A percentile compares a stretch with the other conserved stretches of the same genome.
phyloP scores from a whole-genome alignment of 108 stramenopile genomes.

The Mediolabrus comicus region DNA sequence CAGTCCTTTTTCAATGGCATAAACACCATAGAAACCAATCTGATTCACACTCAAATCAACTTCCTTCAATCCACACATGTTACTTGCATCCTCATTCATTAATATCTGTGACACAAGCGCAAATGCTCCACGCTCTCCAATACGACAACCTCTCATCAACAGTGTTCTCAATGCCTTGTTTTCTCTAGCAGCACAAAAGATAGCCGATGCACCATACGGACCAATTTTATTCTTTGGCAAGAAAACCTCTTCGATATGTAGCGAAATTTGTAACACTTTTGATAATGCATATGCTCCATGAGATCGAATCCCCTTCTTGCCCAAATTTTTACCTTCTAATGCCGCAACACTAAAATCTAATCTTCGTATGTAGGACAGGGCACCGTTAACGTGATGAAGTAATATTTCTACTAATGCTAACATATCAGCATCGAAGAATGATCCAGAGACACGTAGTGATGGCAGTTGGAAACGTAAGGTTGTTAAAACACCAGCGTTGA shows the following conservation, averaged over 20 bases:
- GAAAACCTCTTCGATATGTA: constrained; percentile 66
- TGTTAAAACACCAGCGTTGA: constrained; percentile 73
- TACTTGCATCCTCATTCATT: constrained; percentile 4
- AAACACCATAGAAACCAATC: constrained; percentile 69
- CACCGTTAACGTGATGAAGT: constrained; percentile 64
- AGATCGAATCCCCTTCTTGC: constrained; percentile 56
- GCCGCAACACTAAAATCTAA: constrained; percentile 68
- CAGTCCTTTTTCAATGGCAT: constrained; percentile 56
- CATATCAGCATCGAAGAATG: constrained; percentile 85
- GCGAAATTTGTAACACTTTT: constrained; percentile 51
- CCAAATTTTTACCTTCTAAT: constrained; percentile 43
- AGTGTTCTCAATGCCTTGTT: constrained; percentile 55
- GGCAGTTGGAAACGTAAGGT: constrained; percentile 68
- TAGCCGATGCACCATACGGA: constrained; percentile 72
- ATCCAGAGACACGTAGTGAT: constrained; percentile 61
- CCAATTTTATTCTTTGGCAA: constrained; percentile 70
- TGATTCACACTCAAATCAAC: constrained; percentile 68
- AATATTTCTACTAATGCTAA: constrained; percentile 69
- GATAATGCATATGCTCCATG: constrained; percentile 79
- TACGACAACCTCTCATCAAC: constrained; percentile 63
- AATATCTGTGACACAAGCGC: constrained; percentile 59
- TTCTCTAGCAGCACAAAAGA: constrained; percentile 58
- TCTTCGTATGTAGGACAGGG: constrained; percentile 52
- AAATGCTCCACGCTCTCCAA: constrained; percentile 74
- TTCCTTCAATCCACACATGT: constrained; percentile 38